Percentiles rank a stretch among this genome's conserved stretches.
phyloP scores from a whole-genome alignment of 179 eudicot species.

The Drosera spatulata region DNA sequence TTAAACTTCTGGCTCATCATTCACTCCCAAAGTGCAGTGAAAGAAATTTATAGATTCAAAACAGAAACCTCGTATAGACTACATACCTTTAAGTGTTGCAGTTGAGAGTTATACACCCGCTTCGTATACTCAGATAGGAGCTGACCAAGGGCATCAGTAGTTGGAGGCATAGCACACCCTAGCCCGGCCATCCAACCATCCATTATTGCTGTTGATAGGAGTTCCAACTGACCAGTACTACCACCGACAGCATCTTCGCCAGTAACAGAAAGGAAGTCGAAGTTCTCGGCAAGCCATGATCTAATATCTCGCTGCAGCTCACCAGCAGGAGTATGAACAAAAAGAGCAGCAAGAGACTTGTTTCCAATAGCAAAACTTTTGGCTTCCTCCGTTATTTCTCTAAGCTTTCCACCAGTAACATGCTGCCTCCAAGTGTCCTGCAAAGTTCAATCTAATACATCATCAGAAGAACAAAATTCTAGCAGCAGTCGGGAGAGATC shows the following conservation, averaged over 20 bases:
- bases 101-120: slow-evolving; percentile 76
- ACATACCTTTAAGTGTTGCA: slow-evolving; percentile 86
- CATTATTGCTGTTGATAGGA: slow-evolving; percentile 97
- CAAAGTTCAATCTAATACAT: neutral
- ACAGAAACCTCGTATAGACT: too few species aligned
- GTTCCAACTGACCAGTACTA: slow-evolving; percentile 85
- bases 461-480: neutral
- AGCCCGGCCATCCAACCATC: slow-evolving; percentile 99
- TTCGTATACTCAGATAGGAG: slow-evolving; percentile 83
- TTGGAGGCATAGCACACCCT: slow-evolving; percentile 87
- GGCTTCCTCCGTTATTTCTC: slow-evolving; percentile 98
- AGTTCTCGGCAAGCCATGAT: slow-evolving; percentile 95
- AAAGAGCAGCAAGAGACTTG: slow-evolving; percentile 90
- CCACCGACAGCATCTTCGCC: slow-evolving; percentile 70
- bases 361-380: slow-evolving; percentile 80
- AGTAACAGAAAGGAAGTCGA: slow-evolving; percentile 86
- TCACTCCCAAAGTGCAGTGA: too few species aligned
- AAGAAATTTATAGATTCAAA: too few species aligned
- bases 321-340: slow-evolving; percentile 99
- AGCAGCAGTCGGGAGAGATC: neutral
- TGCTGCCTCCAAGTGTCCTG: slow-evolving; percentile 98
- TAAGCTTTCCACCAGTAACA: slow-evolving; percentile 92
- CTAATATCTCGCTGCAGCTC: slow-evolving; percentile 97
- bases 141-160: slow-evolving; percentile 97
- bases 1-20: too few species aligned